Base-by-base conservation (phyloP, 306 rosid genomes). In the Lathyrus tuberosus region DNA sequence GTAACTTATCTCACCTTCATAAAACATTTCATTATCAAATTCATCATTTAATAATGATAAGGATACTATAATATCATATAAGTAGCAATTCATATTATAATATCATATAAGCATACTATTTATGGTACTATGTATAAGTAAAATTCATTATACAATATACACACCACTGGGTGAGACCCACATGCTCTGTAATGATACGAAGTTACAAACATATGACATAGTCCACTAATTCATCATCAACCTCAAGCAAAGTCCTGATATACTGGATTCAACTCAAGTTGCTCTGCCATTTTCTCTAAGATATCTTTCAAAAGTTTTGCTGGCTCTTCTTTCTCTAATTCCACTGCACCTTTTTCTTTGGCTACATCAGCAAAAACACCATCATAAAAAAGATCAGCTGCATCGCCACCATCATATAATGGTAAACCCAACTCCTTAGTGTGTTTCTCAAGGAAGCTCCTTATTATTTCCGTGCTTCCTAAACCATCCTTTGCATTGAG, bases 241-340 rank as follows among this genome's bases (percentile, higher is more conserved):
- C 58, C 71, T 83, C 80, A 62, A 62, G 83, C 83, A 57, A 57
- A 68, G 49, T 80, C 94, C 75, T 86, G 85, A 81, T 73, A 90
- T 13, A 90, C 82, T 30, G 98, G 99, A 74, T 20, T 87, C 6
- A 71, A 79, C 82, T 94, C 89, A 28, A 94, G 97, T 84, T 84
- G 95, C 84, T 87, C 87, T 1, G 90, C 88, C 15, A 94, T 87
- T 65, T 80, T 80, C 77, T 83, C 60, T 5, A 91, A 84, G 68
- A 87, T 71, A 64, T 78, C 82, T 85, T 87, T 86, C 73, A 84
- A 26, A 31, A 87, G 83, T 62, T 70, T 64, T 67, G 69, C 83
- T 38, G 82, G 49, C 48, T 77, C 70, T 42, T 83, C 83, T 76
- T 82, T 81, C 10, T 78, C 85, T 17, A 66, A 74, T 56, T 79